Evolutionary conservation across 2,329 filamentous ascomycete species (phyloP).

Genomic region (Exophiala lecanii-corni): DNA sequence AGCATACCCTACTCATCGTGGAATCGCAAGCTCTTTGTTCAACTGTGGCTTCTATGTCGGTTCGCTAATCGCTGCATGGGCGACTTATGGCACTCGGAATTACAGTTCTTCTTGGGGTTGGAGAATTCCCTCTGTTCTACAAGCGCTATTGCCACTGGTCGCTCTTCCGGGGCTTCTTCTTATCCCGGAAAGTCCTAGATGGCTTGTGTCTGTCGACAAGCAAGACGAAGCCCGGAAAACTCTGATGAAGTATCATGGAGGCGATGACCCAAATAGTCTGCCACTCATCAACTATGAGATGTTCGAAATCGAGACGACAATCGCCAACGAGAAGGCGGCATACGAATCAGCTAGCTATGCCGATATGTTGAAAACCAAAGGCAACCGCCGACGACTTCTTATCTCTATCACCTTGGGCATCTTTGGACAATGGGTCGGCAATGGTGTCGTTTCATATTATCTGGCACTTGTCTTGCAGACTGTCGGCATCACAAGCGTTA

Average conservation of each 20-base stretch:
- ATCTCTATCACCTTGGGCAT: slow-evolving; percentile 24
- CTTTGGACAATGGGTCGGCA: slow-evolving; percentile 3
- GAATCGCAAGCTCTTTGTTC: slow-evolving; percentile 33
- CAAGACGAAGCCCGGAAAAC: slow-evolving; percentile 23
- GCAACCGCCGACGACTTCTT: slow-evolving; percentile 25
- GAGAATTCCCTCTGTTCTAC: slow-evolving; percentile 27
- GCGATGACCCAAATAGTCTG: slow-evolving; percentile 18
- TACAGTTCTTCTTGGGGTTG: slow-evolving; percentile 18
- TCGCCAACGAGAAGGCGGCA: slow-evolving; percentile 20
- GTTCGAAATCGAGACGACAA: slow-evolving; percentile 20
- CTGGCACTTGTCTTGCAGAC: slow-evolving; percentile 16
- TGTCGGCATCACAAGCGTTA: slow-evolving; percentile 21
- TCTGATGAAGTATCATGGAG: slow-evolving; percentile 27
- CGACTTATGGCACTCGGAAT: slow-evolving; percentile 26
- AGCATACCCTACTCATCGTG: slow-evolving; percentile 39
- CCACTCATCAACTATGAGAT: slow-evolving; percentile 23
- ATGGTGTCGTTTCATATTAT: slow-evolving; percentile 25
- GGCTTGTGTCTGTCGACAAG: slow-evolving; percentile 25
- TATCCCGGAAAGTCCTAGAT: slow-evolving; percentile 28
- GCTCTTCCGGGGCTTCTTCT: slow-evolving; percentile 22
- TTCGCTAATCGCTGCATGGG: slow-evolving; percentile 28
- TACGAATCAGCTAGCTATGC: slow-evolving; percentile 16
- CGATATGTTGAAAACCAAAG: slow-evolving; percentile 22
- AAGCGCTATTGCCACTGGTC: slow-evolving; percentile 20
- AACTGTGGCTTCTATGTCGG: slow-evolving; percentile 35